These are phyloP conservation scores for Aspergillus versicolor DNA, from an alignment of 2,329 filamentous ascomycete species.

Conservation along the genomic window DNA sequence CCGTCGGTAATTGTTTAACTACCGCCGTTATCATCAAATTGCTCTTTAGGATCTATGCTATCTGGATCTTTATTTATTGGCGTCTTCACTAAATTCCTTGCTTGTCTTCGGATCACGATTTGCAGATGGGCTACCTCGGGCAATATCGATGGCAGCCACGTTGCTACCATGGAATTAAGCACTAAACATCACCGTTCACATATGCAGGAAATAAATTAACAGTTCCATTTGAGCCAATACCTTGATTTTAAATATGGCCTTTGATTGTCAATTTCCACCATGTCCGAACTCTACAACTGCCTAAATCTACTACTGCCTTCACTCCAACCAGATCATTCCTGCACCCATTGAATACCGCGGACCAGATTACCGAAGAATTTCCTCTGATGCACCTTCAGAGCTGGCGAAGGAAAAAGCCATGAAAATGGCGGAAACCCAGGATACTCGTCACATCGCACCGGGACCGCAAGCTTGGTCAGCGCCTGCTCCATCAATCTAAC, in stretches of 20 bases:
- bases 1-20: neutral
- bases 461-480: neutral
- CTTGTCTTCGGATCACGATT: no score
- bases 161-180: no score
- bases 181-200: rapidly evolving
- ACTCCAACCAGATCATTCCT: neutral
- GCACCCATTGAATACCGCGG: conserved; percentile 1
- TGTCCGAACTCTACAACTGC: no score
- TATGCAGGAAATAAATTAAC: no score
- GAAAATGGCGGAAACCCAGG: conserved; percentile 7
- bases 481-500: conserved; percentile 6
- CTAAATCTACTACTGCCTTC: neutral
- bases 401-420: conserved; percentile 4
- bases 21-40: no score
- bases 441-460: conserved; percentile 3
- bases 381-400: neutral
- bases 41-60: no score
- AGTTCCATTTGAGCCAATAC: rapidly evolving
- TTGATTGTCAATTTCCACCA: no score
- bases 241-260: no score
- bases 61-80: no score
- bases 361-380: conserved; percentile 7
- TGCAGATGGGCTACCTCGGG: no score
- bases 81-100: no score
- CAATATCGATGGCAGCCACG: no score